Evolutionary conservation across 768 basidiomycete species (phyloP), one percentile per base, ranked within the genome.

Genomic region (Tylopilus sp.): DNA sequence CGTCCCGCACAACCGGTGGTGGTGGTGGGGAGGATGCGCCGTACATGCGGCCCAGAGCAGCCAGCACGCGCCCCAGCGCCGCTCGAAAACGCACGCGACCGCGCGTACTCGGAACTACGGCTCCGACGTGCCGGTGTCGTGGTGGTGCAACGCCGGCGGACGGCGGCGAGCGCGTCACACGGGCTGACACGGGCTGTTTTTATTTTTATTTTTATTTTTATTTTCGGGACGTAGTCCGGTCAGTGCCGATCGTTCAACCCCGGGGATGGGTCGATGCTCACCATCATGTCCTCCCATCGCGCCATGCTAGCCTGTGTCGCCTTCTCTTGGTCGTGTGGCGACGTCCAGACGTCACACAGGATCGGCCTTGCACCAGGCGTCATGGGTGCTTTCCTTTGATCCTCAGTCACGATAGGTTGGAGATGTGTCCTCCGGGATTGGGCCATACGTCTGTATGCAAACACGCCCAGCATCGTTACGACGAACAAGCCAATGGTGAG

Each of bases 401-500:
- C 18, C 26, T n/a, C 22, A 6, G 40, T 22, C 25, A 28, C 25
- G 43, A 41, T 28, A 7, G 28, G 28, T 40, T 39, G 66, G 41
- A 10, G 50, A 52, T 11, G 53, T 13, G 30, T 4, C 22, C 21
- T 28, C 48, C 47, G 71, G 63, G 46, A 40, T 5, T n/a, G 54
- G n/a, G 40, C 4, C 10, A 74, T 44, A 44, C 73, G 67, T 52
- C 73, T 65, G 74, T 77, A 79, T 12, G 73, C 75, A 41, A 81
- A 76, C 30, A 79, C 71, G 9, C 72, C 66, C 11, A 79, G 51
- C 71, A 83, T 76, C 0, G 72, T 72, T n/a, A 73, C 64, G 18
- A 69, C 64, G 55, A 84, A 80, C 17, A 86, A 58, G 4, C 79
- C 80, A 25, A 82, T 74, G n/a, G 79, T 77, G 22, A 86, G 67